Evolutionary conservation across 352 stramenopile species (phyloP).

Genomic region (Paralagenidium karlingii): DNA sequence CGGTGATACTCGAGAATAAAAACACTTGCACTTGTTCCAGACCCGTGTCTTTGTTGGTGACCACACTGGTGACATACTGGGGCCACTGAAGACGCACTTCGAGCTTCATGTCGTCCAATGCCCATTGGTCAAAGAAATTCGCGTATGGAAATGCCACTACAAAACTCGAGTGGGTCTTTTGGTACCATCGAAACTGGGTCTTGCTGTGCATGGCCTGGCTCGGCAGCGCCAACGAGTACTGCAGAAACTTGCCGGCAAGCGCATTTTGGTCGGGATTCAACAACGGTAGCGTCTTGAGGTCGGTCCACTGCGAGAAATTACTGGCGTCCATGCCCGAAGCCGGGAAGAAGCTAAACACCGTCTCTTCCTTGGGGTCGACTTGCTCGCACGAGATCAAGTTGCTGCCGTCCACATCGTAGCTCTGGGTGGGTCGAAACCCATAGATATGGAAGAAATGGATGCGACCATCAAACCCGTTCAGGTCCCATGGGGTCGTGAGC

Average conservation of each 20-base stretch:
- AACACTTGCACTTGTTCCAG: constrained; percentile 12
- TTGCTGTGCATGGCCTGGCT: constrained; percentile 20
- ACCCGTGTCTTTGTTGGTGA: neutral
- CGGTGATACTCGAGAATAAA: constrained; percentile 20
- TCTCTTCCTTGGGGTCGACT: constrained; percentile 30
- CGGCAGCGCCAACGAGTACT: constrained; percentile 24
- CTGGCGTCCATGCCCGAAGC: constrained; percentile 6
- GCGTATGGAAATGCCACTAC: no score
- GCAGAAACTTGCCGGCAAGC: neutral
- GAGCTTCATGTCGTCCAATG: constrained; percentile 37
- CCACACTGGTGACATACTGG: neutral
- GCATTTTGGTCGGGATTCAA: neutral
- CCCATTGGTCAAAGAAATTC: constrained; percentile 71
- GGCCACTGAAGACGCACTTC: constrained; percentile 26
- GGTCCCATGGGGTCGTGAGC: constrained; percentile 21
- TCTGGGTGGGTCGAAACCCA: constrained; percentile 18
- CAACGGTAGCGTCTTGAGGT: constrained; percentile 19
- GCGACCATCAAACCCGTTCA: constrained; percentile 40
- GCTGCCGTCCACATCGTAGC: constrained; percentile 31
- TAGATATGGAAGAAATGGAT: constrained; percentile 62
- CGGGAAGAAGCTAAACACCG: constrained; percentile 35
- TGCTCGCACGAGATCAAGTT: constrained; percentile 47
- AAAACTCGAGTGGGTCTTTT: constrained; percentile 60
- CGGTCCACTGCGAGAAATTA: constrained; percentile 34
- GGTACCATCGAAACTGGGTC: constrained; percentile 44